Base-by-base conservation (phyloP, 345 rosid species). In the Triadica sebifera region DNA sequence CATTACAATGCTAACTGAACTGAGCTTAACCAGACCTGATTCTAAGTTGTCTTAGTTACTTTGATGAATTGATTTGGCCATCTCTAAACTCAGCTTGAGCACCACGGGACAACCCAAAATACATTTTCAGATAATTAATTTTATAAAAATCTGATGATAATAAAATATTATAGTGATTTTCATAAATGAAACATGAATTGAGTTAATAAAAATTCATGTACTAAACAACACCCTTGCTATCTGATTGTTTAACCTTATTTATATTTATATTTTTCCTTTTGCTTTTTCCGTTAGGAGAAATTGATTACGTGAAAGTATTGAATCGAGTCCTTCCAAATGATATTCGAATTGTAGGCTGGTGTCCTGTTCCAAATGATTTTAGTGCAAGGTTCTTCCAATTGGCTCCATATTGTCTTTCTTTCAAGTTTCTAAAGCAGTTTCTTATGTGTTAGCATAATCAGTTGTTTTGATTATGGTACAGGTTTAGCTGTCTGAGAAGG, bases 261-360 rank as follows among this genome's bases (percentile, higher is more conserved):
- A 15, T 43, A 8, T 11, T 45, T 65, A 6, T 61, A 15, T 61
- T n/a, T 45, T n/a, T n/a, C 50, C 47, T 19, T 64, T 39, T 41
- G 60, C 70, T 72, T 82, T n/a, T 80, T 57, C 69, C 86, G 88
- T 89, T 74, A 64, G 86, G 78, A 74, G 98, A 94, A 87, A 86
- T 91, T 78, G 98, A 93, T 81, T 94, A 94, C 75, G 96, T 92
- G 76, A 87, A 88, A 84, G 86, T 88, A 67, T 82, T 92, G 81
- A 92, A 94, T 85, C 91, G 95, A 74, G 94, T 81, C 79, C 94
- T 94, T 76, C 98, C 98, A 63, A 86, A 85, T 58, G 98, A 94
- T 82, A 91, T 92, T 74, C 93, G 94, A 76, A 86, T 92, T 63
- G 71, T 86, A 24, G 98, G 98, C 80, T 94, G 98, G 98, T 86